Evolutionary conservation across 106 monocot species (phyloP), one percentile per base, ranked within the genome.

Genomic region (Alisma plantagoaquatica): DNA sequence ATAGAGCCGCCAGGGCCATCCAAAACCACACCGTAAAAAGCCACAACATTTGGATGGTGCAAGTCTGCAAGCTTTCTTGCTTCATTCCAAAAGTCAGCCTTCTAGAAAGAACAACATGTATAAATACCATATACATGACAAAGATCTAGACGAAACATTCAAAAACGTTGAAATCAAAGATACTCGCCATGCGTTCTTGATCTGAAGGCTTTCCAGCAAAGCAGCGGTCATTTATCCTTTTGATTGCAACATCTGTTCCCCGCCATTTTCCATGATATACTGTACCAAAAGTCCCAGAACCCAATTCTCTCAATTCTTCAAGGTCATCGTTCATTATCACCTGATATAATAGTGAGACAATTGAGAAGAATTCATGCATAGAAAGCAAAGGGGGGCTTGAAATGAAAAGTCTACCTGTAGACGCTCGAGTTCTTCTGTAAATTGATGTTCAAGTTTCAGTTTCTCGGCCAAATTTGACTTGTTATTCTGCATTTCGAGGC

Each of bases 71-170:
- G 74, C 29, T 70, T 79, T 18, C 51, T 41, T 14, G 79, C 79
- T 58, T 79, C 79, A 56, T 70, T 79, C 79, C 79, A 79, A 48
- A 79, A 79, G 41, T 79, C 79, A n/a, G n/a, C n/a, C n/a, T n/a
- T n/a, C n/a, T n/a, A n/a, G n/a, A n/a, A n/a, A n/a, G n/a, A n/a
- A n/a, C n/a, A n/a, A n/a, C n/a, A n/a, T n/a, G n/a, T n/a, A n/a
- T n/a, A n/a, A n/a, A n/a, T n/a, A n/a, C n/a, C n/a, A n/a, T n/a
- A n/a, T n/a, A n/a, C n/a, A n/a, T n/a, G n/a, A n/a, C n/a, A n/a
- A n/a, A n/a, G n/a, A n/a, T n/a, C n/a, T n/a, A n/a, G n/a, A n/a
- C n/a, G n/a, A n/a, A n/a, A n/a, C n/a, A n/a, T n/a, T n/a, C n/a
- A n/a, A n/a, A n/a, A n/a, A n/a, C n/a, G n/a, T n/a, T n/a, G n/a